A percentile compares a stretch with the other conserved stretches of the same genome.
These are phyloP conservation scores for barrel medic (Medicago truncatula) DNA, from an alignment of 306 rosid species.

Conservation along the genomic window MtrunA17r5.0-ANR NC_053044.1:49370501-49371000, in stretches of 20 bases:
- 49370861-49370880: slow-evolving; percentile 57
- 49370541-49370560: slow-evolving; percentile 66
- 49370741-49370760: slow-evolving; percentile 59
- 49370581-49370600: slow-evolving; percentile 50
- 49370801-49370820: slow-evolving; percentile 32
- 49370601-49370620: slow-evolving; percentile 70
- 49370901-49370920: slow-evolving; percentile 66
- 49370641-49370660: slow-evolving; percentile 8
- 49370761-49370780: slow-evolving; percentile 54
- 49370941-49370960: slow-evolving; percentile 53
- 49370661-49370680: background rate
- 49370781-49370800: slow-evolving; percentile 64
- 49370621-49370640: slow-evolving; percentile 27
- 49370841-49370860: slow-evolving; percentile 34
- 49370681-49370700: slow-evolving; percentile 9
- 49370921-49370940: slow-evolving; percentile 77
- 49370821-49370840: slow-evolving; percentile 35
- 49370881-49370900: slow-evolving; percentile 62
- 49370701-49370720: slow-evolving; percentile 55
- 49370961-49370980: slow-evolving; percentile 13
- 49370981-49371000: slow-evolving; percentile 23
- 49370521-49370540: slow-evolving; percentile 69
- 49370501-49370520: slow-evolving; percentile 26
- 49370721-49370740: slow-evolving; percentile 57
- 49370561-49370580: slow-evolving; percentile 56